Evolutionary conservation across 192 early-diverging fungal species (phyloP), one percentile per base, ranked within the genome.

Genomic region (Lobulomyces angularis): DNA sequence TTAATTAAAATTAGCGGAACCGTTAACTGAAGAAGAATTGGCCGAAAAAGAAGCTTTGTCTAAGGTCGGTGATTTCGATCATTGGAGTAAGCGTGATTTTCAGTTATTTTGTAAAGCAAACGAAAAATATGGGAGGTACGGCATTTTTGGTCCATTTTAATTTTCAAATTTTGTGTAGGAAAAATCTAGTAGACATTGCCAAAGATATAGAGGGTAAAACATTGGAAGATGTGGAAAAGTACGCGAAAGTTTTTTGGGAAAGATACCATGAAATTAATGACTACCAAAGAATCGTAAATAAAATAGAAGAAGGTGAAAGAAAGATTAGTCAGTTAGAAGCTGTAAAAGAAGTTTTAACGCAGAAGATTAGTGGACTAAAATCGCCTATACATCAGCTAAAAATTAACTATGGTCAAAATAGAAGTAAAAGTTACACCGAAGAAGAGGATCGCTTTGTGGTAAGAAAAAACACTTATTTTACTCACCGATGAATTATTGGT

Each of bases 361-460:
- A 65, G 5, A 87, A 88, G 50, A 69, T 97, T 6, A 57, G 60
- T 26, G 68, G 71, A 36, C 75, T 84, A 40, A 72, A 74, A 28
- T 58, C 82, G 14, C 90, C 93, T 12, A 62, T 92, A 26, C 86
- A 88, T 46, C 84, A 98, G 46, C 62, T 98, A 42, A 73, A 73
- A 57, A 81, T 98, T 21, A 72, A 79, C 5, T 97, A 97, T 58
- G 81, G 77, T 39, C 81, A 85, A 44, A 82, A 77, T 39, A 88
- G 81, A 38, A 89, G 90, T 30, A 87, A 86, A 55, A 84, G 82
- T 26, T 91, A 76, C 54, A 90, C 90, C 0, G 94, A 98, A 49
- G 90, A 94, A 21, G 94, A 98, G 63, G 94, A 98, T 59, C 81
- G 94, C 16, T 98, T 91, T 56, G 58, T 98, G 60, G 71, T 74